phyloP scores from a whole-genome alignment of 495 filamentous ascomycete species.

The Immersiella caudata region DNA sequence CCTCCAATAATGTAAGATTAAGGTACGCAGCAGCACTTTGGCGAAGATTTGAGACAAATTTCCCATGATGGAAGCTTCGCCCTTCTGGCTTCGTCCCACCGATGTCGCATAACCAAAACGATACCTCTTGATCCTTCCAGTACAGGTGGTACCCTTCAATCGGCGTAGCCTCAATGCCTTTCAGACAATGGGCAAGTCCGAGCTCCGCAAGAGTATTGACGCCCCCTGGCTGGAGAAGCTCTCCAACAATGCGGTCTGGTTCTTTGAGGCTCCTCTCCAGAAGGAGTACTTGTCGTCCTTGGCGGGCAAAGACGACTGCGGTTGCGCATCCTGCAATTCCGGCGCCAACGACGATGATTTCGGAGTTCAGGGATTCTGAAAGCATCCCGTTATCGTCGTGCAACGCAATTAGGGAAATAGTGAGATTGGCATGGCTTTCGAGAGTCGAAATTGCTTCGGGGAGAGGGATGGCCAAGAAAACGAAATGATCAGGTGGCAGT shows the following conservation, averaged over 20 bases:
- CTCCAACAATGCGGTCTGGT: constrained; percentile 87
- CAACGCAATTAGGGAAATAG: not conserved
- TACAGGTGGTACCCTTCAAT: constrained; percentile 76
- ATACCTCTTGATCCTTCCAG: constrained; percentile 69
- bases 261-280: constrained; percentile 75
- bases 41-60: constrained; percentile 58
- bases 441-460: not conserved
- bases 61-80: constrained; percentile 65
- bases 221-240: constrained; percentile 82
- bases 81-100: constrained; percentile 47
- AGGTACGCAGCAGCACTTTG: not conserved
- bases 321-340: constrained; percentile 76
- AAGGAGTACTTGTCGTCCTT: constrained; percentile 77
- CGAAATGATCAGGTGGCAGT: not conserved
- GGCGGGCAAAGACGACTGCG: constrained; percentile 65
- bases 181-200: constrained; percentile 70
- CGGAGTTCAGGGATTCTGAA: constrained; percentile 28
- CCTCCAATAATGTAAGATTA: constrained; percentile 14
- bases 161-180: constrained; percentile 74
- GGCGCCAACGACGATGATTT: constrained; percentile 77
- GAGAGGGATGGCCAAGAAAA: too few relatives aligned
- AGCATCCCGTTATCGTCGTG: not conserved
- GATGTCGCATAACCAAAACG: constrained; percentile 57
- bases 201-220: constrained; percentile 71
- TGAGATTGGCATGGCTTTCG: not conserved